Evolutionary conservation across 1,284 basidiomycete genomes (phyloP), one percentile per base, ranked within the genome.

Genomic region (Fereydounia khargensis): DNA sequence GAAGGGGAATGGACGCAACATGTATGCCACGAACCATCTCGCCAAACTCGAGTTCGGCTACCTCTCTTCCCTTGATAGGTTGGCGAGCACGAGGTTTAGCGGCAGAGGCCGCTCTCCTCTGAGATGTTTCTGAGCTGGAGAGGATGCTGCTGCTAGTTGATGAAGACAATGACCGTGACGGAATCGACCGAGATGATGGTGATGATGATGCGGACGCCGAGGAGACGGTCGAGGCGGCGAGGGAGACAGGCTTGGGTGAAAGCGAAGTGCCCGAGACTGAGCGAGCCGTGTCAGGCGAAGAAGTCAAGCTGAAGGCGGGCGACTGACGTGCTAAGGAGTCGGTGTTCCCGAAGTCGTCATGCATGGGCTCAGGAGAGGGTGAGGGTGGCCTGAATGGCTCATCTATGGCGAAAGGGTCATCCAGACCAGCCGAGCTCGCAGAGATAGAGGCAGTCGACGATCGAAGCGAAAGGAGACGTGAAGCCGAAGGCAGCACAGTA

Each of bases 11-110:
- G 4, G 64, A 48, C 9, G 53, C 42, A 11, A 62, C 59, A 23
- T 52, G 48, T 24, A 71, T 39, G 6, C 61, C 61, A 17, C 56
- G 53, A 3, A 71, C 67, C 2, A 48, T 45, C 33, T 69, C 58
- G 33, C 58, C 53, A 39, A 71, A 71, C 32, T 71, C 68, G 21
- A 71, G 61, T 34, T 71, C 66, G 6, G 61, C 58, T 10, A 71
- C 67, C 34, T 62, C 56, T 7, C 60, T 42, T 0, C 64, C 64
- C 5, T n/a, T 6, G 30, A 31, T 16, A 6, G 30, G n/a, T 33
- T 14, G 6, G 10, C 14, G 31, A 20, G 23, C 22, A 10, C 17
- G 11, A 8, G 25, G 8, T 8, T 27, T 14, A 14, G 25, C 25
- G 8, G 25, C 14, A 8, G 25, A 27, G 25, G 8, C 25, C 8